Percentiles rank a stretch among this genome's conserved stretches.
Conservation (phyloP, 352 stramenopile genomes). For the Phytophthora macrochlamydospora region DNA sequence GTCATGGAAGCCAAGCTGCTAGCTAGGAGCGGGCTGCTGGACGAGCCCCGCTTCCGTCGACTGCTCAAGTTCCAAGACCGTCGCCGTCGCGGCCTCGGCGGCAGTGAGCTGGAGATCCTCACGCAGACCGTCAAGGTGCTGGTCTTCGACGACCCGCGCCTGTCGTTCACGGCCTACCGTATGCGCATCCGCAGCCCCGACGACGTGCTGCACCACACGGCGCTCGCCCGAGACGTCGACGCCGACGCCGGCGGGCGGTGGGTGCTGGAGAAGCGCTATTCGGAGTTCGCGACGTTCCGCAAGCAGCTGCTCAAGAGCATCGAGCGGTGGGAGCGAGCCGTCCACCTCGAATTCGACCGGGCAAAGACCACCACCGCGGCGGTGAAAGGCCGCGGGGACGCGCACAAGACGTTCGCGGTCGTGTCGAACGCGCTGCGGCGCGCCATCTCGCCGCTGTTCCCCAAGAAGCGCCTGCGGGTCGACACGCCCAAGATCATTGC, state of each 20-base stretch:
- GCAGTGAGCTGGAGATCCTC: slow-evolving; percentile 54
- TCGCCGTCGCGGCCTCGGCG: slow-evolving; percentile 39
- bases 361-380: slow-evolving; percentile 4
- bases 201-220: slow-evolving; percentile 28
- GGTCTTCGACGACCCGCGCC: slow-evolving; percentile 26
- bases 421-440: slow-evolving; percentile 54
- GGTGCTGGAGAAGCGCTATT: slow-evolving; percentile 65
- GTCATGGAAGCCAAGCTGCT: slow-evolving; percentile 37
- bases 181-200: slow-evolving; percentile 52
- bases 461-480: slow-evolving; percentile 51
- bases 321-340: slow-evolving; percentile 39
- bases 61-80: slow-evolving; percentile 66
- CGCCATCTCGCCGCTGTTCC: slow-evolving; percentile 46
- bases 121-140: slow-evolving; percentile 28
- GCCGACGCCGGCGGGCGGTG: slow-evolving; percentile 32
- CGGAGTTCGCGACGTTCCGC: slow-evolving; percentile 59
- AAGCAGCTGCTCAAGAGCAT: slow-evolving; percentile 41
- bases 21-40: slow-evolving; percentile 34
- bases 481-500: slow-evolving; percentile 50
- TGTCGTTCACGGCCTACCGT: slow-evolving; percentile 59
- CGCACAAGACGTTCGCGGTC: slow-evolving; percentile 40
- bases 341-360: slow-evolving; percentile 24
- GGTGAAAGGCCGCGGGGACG: slow-evolving; percentile 10
- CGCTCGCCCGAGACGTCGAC: slow-evolving; percentile 17
- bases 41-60: slow-evolving; percentile 42